phyloP scores from a whole-genome alignment of 768 basidiomycete genomes.

The Albatrellus ellisii region DNA sequence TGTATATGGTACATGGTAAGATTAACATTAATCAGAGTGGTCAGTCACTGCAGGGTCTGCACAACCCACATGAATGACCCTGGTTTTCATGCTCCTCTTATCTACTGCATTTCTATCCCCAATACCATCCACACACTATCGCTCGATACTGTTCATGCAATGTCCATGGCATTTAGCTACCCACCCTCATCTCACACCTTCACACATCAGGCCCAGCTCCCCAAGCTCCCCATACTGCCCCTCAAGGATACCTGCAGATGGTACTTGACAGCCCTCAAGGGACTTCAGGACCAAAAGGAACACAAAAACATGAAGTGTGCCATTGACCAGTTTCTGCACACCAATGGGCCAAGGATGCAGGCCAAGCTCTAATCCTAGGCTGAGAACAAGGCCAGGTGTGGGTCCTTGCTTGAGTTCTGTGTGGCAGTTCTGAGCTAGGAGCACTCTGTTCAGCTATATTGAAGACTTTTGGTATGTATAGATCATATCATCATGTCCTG shows the following conservation, averaged over 20 bases:
- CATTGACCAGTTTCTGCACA: conserved; percentile 68
- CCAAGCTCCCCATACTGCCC: conserved; percentile 86
- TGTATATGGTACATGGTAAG: no score
- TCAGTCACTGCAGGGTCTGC: no score
- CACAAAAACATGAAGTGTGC: conserved; percentile 62
- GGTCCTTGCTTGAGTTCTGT: conserved; percentile 18
- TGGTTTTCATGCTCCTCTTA: neutral
- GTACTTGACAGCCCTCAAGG: conserved; percentile 71
- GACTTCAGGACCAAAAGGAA: conserved; percentile 71
- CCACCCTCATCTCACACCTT: conserved; percentile 27
- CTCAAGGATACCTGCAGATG: conserved; percentile 76
- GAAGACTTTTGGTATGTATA: conserved; percentile 84
- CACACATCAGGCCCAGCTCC: conserved; percentile 51
- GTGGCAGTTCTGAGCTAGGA: neutral
- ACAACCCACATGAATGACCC: no score
- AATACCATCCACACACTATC: neutral
- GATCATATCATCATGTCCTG: neutral
- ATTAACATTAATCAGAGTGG: no score
- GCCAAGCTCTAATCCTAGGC: conserved; percentile 69
- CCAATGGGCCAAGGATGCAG: conserved; percentile 77
- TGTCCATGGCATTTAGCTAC: neutral
- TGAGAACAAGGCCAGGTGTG: conserved; percentile 50
- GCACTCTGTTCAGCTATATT: conserved; percentile 61
- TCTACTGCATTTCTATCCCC: neutral
- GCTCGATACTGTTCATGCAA: neutral